Evolutionary conservation across 139 green algal genomes (phyloP).

Genomic region (Limnomonas spitsbergensis): DNA sequence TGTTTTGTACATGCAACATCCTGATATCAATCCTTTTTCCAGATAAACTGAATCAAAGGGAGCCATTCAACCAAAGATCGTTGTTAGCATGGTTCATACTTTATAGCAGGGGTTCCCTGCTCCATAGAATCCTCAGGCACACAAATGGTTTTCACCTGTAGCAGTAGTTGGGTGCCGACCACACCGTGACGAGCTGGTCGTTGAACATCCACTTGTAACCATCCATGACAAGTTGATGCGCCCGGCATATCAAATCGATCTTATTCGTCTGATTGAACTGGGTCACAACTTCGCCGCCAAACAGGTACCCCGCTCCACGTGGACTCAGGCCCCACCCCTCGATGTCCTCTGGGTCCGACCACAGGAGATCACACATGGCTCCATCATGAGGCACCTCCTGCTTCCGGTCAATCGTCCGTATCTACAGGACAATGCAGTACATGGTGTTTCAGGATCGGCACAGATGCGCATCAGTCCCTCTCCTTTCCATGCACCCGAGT

Average conservation of each 20-base stretch:
- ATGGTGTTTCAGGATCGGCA: neutral
- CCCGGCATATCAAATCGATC: slow-evolving; percentile 81
- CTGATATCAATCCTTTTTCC: no score
- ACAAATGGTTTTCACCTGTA: no score
- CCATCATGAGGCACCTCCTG: slow-evolving; percentile 98
- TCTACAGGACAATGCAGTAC: no score
- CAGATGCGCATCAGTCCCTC: neutral
- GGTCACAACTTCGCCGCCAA: slow-evolving; percentile 87
- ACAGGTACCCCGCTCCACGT: slow-evolving; percentile 88
- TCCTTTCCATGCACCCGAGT: no score
- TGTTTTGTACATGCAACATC: no score
- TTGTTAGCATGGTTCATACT: no score
- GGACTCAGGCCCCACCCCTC: slow-evolving; percentile 90
- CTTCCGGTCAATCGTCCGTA: slow-evolving; percentile 95
- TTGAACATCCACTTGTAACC: slow-evolving; percentile 99
- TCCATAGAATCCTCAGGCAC: no score
- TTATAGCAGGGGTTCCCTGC: no score
- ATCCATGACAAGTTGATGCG: slow-evolving; percentile 99
- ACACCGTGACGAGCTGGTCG: slow-evolving; percentile 94
- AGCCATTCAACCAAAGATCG: no score
- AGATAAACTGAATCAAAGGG: no score
- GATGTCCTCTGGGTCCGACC: slow-evolving; percentile 96
- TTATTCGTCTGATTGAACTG: slow-evolving; percentile 74
- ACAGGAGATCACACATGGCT: slow-evolving; percentile 98
- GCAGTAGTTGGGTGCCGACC: slow-evolving; percentile 98